phyloP scores from a whole-genome alignment of 768 basidiomycete species.

The Chalciporus pseudorubinellus region DNA sequence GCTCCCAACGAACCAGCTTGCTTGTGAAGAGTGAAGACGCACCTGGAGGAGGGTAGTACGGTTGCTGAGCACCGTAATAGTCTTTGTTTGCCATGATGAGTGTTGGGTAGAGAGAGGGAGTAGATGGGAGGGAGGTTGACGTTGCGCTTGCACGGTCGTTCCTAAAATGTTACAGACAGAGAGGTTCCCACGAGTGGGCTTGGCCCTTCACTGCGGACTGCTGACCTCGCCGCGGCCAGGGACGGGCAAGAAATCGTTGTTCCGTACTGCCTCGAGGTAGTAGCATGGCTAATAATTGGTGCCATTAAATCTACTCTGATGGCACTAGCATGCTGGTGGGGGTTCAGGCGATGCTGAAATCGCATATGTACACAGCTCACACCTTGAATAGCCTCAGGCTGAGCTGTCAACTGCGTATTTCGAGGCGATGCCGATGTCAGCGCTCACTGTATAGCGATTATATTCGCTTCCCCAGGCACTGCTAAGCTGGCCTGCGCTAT shows the following conservation, averaged over 20 bases:
- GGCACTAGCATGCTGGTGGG: too few species aligned
- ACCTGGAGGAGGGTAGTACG: slow-evolving; percentile 60
- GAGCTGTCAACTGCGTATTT: too few species aligned
- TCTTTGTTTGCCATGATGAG: slow-evolving; percentile 68
- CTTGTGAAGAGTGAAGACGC: slow-evolving; percentile 12
- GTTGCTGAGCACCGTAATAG: slow-evolving; percentile 57
- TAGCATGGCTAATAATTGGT: background rate
- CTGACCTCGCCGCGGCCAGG: background rate
- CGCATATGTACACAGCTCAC: too few species aligned
- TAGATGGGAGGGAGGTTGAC: slow-evolving; percentile 9
- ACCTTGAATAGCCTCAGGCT: too few species aligned
- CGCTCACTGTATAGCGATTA: too few species aligned
- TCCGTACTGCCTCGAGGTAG: background rate
- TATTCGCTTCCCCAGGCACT: too few species aligned
- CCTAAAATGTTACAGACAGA: slow-evolving; percentile 23
- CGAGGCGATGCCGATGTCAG: background rate
- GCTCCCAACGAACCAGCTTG: too few species aligned
- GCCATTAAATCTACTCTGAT: too few species aligned
- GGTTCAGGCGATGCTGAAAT: too few species aligned
- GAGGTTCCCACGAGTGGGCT: background rate
- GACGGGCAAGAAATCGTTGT: too few species aligned
- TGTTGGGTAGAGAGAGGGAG: slow-evolving; percentile 16
- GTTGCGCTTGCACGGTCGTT: slow-evolving; percentile 4
- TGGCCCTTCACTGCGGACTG: background rate
- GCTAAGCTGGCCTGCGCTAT: background rate